Evolutionary conservation across 129 eudicot genomes (phyloP), one percentile per base, ranked within the genome.

Genomic region (Cynara cardunculus): DNA sequence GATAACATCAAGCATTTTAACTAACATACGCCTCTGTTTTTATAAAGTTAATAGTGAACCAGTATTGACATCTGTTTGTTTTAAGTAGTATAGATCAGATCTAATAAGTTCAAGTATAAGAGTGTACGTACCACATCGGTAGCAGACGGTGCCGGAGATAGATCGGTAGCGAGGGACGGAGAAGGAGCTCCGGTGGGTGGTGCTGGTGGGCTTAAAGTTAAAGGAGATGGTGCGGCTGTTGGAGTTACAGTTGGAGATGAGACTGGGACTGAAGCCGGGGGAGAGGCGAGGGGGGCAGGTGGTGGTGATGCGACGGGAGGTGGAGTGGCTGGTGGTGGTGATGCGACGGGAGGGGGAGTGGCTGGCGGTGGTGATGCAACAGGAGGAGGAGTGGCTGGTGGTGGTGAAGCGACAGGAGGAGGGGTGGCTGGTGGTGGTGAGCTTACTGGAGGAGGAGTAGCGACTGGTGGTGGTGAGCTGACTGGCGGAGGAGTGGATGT

Each of bases 121-220:
- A 41, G 9, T 41, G 78, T 71, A 82, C 77, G 31, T 89, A 87
- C 91, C 89, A 69, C 72, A 59, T 91, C 96, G 24, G 88, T 65
- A 22, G 96, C 86, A 5, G 86, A n/a, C 3, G 96, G 93, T 19
- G 91, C 88, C n/a, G 91, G 93, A 21, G 96, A 73, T 0, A 72
- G 62, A 83, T 77, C 86, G n/a, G 87, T 25, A 1, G 69, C 25
- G 21, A 53, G 37, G 2, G 87, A 62, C 3, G 96, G 96, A 21
- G 82, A 80, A 35, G 93, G 96, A 84, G 93, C 87, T 68, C 88
- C 91, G 22, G 81, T 80, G 12, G 93, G 93, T 0, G 96, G 96
- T 26, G 89, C 81, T 0, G 96, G 96, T 37, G 96, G 96, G 31
- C 94, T 82, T 28, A 18, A 27, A 22, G 78, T n/a, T 13, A 86